These are phyloP conservation scores for Aureobasidium musti DNA, from an alignment of 2,329 filamentous ascomycete species.

Conservation along the genomic window DNA sequence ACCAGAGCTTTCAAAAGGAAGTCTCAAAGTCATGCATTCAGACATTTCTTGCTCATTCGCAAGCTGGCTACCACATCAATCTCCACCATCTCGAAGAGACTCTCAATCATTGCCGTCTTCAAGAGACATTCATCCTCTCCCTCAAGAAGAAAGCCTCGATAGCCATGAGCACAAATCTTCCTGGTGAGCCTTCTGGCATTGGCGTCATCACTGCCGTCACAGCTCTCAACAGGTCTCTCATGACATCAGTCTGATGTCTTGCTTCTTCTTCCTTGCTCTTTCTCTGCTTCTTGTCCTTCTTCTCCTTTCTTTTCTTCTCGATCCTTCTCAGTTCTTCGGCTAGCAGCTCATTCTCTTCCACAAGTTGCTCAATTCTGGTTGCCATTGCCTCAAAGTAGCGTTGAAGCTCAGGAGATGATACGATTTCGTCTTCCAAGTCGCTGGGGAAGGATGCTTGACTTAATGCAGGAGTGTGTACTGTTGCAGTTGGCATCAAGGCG, in stretches of 20 bases:
- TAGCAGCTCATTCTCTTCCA: background rate
- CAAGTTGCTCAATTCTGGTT: background rate
- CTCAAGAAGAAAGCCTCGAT: background rate
- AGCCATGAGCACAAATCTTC: background rate
- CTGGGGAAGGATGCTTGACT: background rate
- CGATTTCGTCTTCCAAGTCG: background rate
- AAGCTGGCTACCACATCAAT: background rate
- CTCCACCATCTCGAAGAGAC: too few relatives aligned
- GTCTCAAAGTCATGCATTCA: background rate
- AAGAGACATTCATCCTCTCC: background rate
- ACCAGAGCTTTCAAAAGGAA: background rate
- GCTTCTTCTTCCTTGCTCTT: background rate
- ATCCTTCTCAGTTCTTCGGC: background rate
- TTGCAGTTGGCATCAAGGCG: background rate
- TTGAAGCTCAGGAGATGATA: background rate
- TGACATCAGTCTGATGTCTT: background rate
- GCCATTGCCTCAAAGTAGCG: background rate
- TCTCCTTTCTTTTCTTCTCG: background rate
- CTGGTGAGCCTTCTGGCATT: background rate
- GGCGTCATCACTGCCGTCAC: background rate
- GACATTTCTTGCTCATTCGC: background rate
- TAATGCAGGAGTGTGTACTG: background rate
- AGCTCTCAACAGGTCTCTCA: background rate
- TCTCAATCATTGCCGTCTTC: background rate
- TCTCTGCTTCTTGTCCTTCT: background rate